These are phyloP conservation scores for Chytriomyces sp. DNA, from an alignment of 192 early-diverging fungal species.

Conservation along the genomic window DNA sequence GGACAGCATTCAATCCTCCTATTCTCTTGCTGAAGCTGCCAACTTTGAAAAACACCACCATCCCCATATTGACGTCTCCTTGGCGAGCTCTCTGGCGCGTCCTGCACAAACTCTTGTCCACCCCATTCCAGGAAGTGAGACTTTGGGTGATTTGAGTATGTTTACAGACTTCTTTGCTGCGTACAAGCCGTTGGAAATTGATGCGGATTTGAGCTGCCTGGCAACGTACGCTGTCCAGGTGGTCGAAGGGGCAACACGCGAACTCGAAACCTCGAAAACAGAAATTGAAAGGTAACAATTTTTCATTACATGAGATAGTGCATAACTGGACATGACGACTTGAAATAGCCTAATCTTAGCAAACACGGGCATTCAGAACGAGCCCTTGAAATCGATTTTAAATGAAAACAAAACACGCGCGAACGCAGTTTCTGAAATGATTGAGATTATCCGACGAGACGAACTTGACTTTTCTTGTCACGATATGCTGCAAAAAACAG, in stretches of 20 bases:
- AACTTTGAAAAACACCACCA: conserved; percentile 47
- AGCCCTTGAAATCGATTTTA: neutral
- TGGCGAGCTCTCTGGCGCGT: conserved; percentile 37
- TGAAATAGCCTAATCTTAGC: neutral
- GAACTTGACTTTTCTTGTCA: neutral
- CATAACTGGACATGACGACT: neutral
- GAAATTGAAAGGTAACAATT: conserved; percentile 5
- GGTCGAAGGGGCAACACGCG: neutral
- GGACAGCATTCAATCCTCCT: conserved; percentile 36
- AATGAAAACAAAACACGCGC: neutral
- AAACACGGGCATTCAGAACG: neutral
- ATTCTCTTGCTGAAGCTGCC: conserved; percentile 42
- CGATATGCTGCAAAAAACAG: neutral
- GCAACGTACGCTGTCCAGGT: conserved; percentile 3
- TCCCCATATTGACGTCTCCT: conserved; percentile 36
- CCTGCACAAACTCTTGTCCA: conserved; percentile 44
- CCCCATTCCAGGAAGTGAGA: conserved; percentile 24
- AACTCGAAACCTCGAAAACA: neutral
- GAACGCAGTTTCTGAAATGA: conserved; percentile 1
- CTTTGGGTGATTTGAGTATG: conserved; percentile 24
- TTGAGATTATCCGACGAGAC: conserved; percentile 5
- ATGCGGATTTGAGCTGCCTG: neutral
- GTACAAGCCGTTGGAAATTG: neutral
- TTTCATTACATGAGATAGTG: neutral
- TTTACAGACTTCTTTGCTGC: conserved; percentile 35